These are phyloP conservation scores for Saccharomycopsis sp. DNA, from an alignment of 805 yeast genomes.

Conservation along the genomic window DNA sequence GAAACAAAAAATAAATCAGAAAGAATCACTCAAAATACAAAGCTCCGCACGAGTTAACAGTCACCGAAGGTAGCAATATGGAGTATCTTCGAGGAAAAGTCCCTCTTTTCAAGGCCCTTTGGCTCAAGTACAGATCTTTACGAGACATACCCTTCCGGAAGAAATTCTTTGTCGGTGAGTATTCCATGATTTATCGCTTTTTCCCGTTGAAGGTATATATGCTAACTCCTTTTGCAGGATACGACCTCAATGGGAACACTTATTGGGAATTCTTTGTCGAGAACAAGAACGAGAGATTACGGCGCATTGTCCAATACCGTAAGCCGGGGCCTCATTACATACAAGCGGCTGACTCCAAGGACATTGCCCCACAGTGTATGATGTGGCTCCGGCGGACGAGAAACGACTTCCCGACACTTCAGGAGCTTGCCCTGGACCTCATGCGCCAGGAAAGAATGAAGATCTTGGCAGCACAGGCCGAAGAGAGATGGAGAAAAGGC, in stretches of 20 bases:
- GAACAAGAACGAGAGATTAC: conserved; percentile 38
- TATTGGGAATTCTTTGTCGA: conserved; percentile 73
- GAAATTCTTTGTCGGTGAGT: conserved; percentile 40
- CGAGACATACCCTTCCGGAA: conserved; percentile 60
- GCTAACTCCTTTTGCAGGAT: conserved; percentile 32
- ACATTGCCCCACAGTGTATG: conserved; percentile 61
- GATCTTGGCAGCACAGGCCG: conserved; percentile 24
- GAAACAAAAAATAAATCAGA: too few relatives aligned
- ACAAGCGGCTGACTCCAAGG: conserved; percentile 36
- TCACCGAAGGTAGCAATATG: too few relatives aligned
- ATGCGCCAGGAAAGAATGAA: conserved; percentile 45
- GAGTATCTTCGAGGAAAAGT: conserved; percentile 7
- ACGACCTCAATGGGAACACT: conserved; percentile 76
- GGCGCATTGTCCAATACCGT: conserved; percentile 57
- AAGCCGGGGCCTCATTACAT: conserved; percentile 39
- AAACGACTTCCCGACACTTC: conserved; percentile 47
- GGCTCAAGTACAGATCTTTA: conserved; percentile 51
- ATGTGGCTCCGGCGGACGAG: conserved; percentile 73
- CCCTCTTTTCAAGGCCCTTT: conserved; percentile 31
- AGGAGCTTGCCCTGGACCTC: conserved; percentile 53
- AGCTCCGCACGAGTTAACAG: too few relatives aligned
- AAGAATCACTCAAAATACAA: not conserved
- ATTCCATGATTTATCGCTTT: not conserved
- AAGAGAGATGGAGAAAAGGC: conserved; percentile 25
- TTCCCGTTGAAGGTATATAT: not conserved